These are phyloP conservation scores for Fusarium aywerte DNA, from an alignment of 2,329 filamentous ascomycete genomes.

Conservation along the genomic window DNA sequence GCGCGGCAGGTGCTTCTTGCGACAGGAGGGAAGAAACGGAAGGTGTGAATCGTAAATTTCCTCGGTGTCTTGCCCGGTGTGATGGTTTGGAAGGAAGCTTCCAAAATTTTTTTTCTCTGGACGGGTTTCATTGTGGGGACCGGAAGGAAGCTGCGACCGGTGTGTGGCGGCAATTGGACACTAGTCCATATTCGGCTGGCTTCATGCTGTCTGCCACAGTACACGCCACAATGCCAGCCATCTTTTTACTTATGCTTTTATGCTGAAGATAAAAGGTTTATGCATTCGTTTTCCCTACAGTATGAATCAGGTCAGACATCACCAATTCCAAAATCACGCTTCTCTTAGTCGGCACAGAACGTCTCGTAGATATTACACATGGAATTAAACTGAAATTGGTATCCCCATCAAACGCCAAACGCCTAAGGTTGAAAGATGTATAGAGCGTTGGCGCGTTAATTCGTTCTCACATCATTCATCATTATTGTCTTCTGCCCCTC, in stretches of 20 bases:
- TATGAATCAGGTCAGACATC: no score
- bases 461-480: neutral
- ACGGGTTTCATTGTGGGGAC: slow-evolving; percentile 48
- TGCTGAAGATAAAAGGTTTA: neutral
- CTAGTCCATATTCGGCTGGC: no score
- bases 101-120: slow-evolving; percentile 51
- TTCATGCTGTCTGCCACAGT: no score
- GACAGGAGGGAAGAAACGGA: slow-evolving; percentile 44
- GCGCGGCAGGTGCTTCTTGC: slow-evolving; percentile 42
- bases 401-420: neutral
- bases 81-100: slow-evolving; percentile 45
- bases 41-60: slow-evolving; percentile 46
- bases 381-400: neutral
- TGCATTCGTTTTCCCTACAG: neutral
- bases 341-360: neutral
- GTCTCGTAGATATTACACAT: neutral
- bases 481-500: neutral
- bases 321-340: neutral
- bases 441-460: neutral
- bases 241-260: neutral
- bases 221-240: neutral
- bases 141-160: slow-evolving; percentile 38
- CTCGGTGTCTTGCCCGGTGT: slow-evolving; percentile 48
- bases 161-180: slow-evolving; percentile 39
- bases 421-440: neutral